These are phyloP conservation scores for Puccinia coronata DNA, from an alignment of 1,284 basidiomycete genomes.

Conservation along the genomic window DNA sequence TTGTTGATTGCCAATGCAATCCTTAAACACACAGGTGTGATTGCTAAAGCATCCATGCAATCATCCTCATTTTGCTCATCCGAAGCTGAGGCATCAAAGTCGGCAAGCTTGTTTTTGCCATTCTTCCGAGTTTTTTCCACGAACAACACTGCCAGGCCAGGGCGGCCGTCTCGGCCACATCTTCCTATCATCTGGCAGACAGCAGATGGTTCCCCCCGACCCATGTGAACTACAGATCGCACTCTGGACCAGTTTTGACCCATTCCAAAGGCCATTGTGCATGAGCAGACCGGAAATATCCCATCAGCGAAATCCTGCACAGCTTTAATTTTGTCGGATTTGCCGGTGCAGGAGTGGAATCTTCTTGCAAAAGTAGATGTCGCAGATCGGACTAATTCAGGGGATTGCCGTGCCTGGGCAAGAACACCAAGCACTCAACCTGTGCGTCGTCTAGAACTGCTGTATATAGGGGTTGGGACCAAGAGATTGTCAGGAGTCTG, in stretches of 20 bases:
- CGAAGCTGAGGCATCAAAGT: too few species aligned
- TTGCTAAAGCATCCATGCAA: neutral
- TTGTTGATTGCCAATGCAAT: neutral
- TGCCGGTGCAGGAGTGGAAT: neutral
- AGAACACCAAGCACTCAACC: too few species aligned
- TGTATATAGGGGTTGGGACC: too few species aligned
- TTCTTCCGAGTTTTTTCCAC: neutral
- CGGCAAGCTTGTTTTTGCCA: neutral
- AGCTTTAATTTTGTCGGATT: neutral
- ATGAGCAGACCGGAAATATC: neutral
- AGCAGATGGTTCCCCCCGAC: neutral
- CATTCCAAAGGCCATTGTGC: neutral
- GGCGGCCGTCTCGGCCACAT: neutral
- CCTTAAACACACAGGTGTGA: conserved; percentile 1
- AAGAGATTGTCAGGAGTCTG: too few species aligned
- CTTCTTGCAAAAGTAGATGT: neutral
- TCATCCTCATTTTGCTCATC: neutral
- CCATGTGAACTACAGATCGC: neutral
- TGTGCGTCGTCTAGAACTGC: too few species aligned
- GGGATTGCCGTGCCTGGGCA: too few species aligned
- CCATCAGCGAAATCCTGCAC: neutral
- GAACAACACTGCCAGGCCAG: neutral
- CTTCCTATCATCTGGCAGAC: conserved; percentile 10
- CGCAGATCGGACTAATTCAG: too few species aligned
- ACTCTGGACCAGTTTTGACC: conserved; percentile 1